Conservation (phyloP, 257 asterid species). For the Primulina eburnea region DNA sequence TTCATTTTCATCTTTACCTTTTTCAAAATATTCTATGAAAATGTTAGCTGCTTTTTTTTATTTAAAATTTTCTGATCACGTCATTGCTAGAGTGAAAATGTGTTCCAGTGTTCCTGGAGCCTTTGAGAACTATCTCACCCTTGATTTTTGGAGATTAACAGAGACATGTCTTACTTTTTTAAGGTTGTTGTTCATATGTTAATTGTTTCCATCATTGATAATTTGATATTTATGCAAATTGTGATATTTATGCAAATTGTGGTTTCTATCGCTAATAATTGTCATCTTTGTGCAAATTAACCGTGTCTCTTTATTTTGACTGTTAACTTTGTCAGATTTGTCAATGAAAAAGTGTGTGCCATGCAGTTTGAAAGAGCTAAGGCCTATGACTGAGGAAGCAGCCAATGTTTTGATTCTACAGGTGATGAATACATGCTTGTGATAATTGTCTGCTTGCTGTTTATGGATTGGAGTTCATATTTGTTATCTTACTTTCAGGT, state of each 20-base stretch:
- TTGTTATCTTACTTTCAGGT: conserved; percentile 43
- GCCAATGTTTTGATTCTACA: conserved; percentile 45
- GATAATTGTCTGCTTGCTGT: neutral
- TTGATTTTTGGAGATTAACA: neutral
- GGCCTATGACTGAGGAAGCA: conserved; percentile 62
- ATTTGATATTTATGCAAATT: conserved; percentile 6
- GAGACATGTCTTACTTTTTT: neutral
- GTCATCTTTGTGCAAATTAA: conserved; percentile 3
- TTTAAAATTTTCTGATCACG: neutral
- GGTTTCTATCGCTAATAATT: neutral
- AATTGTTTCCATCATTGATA: neutral
- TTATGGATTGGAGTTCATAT: neutral
- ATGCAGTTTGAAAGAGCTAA: conserved; percentile 57
- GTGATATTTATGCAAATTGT: conserved; percentile 3
- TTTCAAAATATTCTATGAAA: no score
- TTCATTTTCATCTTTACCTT: no score
- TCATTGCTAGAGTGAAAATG: neutral
- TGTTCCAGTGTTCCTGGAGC: neutral
- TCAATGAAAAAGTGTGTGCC: conserved; percentile 80
- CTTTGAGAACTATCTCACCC: neutral
- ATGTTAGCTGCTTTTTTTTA: neutral
- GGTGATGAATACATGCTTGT: conserved; percentile 28
- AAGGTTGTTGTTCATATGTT: neutral
- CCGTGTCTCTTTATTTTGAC: neutral
- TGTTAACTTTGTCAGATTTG: conserved; percentile 47